phyloP scores from a whole-genome alignment of 768 basidiomycete species.

The Lepiota brunneoincarnata region DNA sequence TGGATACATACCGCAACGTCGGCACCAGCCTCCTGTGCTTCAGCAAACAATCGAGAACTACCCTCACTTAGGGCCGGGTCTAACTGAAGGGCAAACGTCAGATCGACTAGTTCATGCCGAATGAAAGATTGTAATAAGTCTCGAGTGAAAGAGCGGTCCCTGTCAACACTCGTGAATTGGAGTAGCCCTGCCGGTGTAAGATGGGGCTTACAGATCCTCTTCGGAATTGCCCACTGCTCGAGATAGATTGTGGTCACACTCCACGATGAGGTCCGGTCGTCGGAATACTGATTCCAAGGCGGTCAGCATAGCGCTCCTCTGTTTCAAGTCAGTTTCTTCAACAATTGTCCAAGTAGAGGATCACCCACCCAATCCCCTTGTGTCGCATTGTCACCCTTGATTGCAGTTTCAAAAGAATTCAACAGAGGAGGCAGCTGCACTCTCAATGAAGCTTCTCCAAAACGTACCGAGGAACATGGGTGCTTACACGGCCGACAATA shows the following conservation, averaged over 20 bases:
- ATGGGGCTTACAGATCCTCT: constrained; percentile 25
- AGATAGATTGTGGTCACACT: constrained; percentile 48
- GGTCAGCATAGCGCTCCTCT: constrained; percentile 28
- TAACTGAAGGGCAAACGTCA: constrained; percentile 45
- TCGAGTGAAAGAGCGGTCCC: constrained; percentile 32
- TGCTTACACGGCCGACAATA: constrained; percentile 64
- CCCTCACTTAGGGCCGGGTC: constrained; percentile 50
- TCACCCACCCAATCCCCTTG: constrained; percentile 58
- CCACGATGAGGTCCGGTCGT: constrained; percentile 51
- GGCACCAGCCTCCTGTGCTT: constrained; percentile 58
- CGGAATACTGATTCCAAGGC: constrained; percentile 20
- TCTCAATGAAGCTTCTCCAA: not conserved
- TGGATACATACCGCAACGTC: constrained; percentile 51
- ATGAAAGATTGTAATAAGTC: constrained; percentile 58
- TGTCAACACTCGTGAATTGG: not conserved
- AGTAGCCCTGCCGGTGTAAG: not conserved
- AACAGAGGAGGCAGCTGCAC: constrained; percentile 62
- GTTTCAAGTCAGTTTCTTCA: constrained; percentile 5
- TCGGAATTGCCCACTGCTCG: constrained; percentile 28
- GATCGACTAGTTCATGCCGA: constrained; percentile 52
- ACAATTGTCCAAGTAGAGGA: not conserved
- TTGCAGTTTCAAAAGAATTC: constrained; percentile 47
- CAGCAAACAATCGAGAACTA: constrained; percentile 47
- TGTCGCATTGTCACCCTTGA: constrained; percentile 49
- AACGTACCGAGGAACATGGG: not conserved